Base-by-base conservation (phyloP, 768 basidiomycete species). In the Tulasnella sp. region DNA sequence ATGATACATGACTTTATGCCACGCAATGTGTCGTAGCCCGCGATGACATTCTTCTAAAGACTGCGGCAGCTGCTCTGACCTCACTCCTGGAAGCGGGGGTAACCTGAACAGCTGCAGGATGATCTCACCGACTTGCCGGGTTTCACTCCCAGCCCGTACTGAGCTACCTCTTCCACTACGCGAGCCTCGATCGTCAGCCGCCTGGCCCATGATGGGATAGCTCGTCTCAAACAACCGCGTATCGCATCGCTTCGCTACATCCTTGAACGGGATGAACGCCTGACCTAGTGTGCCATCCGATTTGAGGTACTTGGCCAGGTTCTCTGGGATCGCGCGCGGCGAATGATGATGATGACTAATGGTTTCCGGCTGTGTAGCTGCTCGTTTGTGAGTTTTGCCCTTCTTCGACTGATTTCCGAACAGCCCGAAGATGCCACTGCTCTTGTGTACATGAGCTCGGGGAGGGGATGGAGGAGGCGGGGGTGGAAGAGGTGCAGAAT, bases 1-100 rank as follows among this genome's bases (percentile, higher is more conserved):
- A 71, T 88, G 90, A 71, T 94, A 93, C 21, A 91, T 89, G 63
- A 85, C 80, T 73, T 93, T 92, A 67, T 94, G 92, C 92, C 92
- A 96, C 38, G 85, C 84, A 58, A 91, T 83, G 66, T 93, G 86
- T 60, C 89, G 75, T 63, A 98, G 73, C 0, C 94, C 93, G 12
- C 88, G 80, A 65, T 85, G 78, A 65, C 90, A 93, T 66, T 97
- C 94, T 56, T 97, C 93, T 65, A 97, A 74, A 66, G 89, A 92
- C 70, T 92, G 86, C 12, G 94, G 93, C 19, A 97, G 74, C 62
- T 89, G 79, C 45, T 84, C 81, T 19, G 80, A 77, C 34, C 81
- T 72, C 21, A 96, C 74, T 17, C 91, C 90, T n/a, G 89, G 86
- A 48, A 97, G 70, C 2, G 92, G 81, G 0, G 93, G 93, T 10